phyloP scores from a whole-genome alignment of 2,329 filamentous ascomycete genomes.

The Ophiosphaerella herpotricha region DNA sequence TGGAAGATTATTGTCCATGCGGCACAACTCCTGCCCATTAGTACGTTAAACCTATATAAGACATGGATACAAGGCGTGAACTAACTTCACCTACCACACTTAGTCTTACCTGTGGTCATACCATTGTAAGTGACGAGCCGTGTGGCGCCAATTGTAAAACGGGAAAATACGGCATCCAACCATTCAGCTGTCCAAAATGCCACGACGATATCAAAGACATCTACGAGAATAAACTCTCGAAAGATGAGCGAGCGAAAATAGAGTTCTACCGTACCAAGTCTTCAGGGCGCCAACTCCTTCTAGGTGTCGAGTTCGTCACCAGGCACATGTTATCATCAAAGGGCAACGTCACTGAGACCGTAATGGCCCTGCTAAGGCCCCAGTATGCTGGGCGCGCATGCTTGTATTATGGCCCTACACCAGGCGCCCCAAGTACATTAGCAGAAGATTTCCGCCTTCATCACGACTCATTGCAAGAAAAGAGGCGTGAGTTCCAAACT shows the following conservation, averaged over 20 bases:
- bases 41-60: too few relatives aligned
- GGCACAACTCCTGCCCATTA: slow-evolving; percentile 7
- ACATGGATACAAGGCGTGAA: too few relatives aligned
- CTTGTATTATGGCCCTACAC: too few relatives aligned
- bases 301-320: slow-evolving; percentile 4
- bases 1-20: slow-evolving; percentile 2
- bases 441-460: too few relatives aligned
- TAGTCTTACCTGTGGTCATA: slow-evolving; percentile 19
- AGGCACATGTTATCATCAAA: slow-evolving; percentile 1
- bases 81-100: too few relatives aligned
- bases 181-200: slow-evolving; percentile 17
- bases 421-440: too few relatives aligned
- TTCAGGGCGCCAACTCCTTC: neutral
- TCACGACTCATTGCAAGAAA: too few relatives aligned
- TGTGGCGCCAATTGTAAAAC: slow-evolving; percentile 19
- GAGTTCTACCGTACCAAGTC: neutral
- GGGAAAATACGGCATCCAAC: neutral
- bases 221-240: slow-evolving; percentile 1
- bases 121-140: slow-evolving; percentile 4
- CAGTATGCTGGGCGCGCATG: slow-evolving; percentile 6
- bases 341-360: slow-evolving; percentile 7
- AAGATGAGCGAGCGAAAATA: neutral
- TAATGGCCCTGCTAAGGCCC: neutral
- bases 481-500: neutral
- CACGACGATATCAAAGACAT: slow-evolving; percentile 1